Conservation (phyloP, 495 filamentous ascomycete genomes). For the Corynascus novoguineensis region DNA sequence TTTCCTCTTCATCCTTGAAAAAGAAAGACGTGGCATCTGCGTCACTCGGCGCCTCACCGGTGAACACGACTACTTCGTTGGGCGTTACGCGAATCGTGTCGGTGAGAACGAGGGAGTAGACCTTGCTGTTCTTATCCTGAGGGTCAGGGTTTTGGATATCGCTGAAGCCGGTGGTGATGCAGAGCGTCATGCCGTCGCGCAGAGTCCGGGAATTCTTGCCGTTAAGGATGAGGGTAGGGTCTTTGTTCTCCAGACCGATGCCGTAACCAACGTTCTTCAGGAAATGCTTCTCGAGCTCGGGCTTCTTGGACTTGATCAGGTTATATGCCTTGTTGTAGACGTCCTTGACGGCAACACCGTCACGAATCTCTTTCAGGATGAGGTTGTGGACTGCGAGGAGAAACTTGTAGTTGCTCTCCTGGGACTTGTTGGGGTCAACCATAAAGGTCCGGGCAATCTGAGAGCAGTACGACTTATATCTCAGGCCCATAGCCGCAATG, state of each 20-base stretch:
- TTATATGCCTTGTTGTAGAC: conserved; percentile 81
- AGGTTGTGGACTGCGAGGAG: conserved; percentile 77
- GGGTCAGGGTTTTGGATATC: conserved; percentile 78
- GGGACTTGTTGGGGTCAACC: conserved; percentile 91
- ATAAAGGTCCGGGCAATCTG: conserved; percentile 88
- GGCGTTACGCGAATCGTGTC: conserved; percentile 86
- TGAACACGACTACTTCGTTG: conserved; percentile 79
- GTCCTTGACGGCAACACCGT: conserved; percentile 82
- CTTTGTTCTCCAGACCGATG: conserved; percentile 86
- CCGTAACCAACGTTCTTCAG: conserved; percentile 82
- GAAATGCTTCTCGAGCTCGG: conserved; percentile 90
- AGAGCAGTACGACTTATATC: conserved; percentile 92
- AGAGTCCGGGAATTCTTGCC: conserved; percentile 74
- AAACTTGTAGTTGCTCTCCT: conserved; percentile 92
- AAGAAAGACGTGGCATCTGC: conserved; percentile 92
- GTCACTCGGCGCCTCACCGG: conserved; percentile 82
- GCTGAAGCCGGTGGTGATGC: conserved; percentile 77
- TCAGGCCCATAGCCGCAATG: conserved; percentile 78
- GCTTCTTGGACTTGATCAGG: conserved; percentile 77
- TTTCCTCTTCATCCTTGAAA: conserved; percentile 87
- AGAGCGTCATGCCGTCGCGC: conserved; percentile 95
- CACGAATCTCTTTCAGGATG: conserved; percentile 82
- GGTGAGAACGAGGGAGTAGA: conserved; percentile 81
- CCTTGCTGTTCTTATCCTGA: conserved; percentile 78
- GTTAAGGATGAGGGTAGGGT: conserved; percentile 73